phyloP scores from a whole-genome alignment of 768 basidiomycete genomes.

The Mrakia frigida region DNA sequence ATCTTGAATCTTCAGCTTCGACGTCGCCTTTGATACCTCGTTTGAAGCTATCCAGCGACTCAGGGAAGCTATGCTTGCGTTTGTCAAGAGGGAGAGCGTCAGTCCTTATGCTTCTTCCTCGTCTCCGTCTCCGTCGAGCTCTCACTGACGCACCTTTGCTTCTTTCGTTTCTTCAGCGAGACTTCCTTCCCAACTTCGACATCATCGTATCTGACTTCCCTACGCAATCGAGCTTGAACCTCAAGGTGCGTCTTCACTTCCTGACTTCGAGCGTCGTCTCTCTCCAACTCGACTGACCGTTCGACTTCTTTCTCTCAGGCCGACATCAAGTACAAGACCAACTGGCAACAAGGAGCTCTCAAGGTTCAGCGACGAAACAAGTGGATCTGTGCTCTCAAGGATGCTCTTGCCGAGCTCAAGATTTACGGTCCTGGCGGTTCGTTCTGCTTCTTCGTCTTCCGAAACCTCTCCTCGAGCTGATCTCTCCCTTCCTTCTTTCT shows the following conservation, averaged over 20 bases:
- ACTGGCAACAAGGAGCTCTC: constrained; percentile 66
- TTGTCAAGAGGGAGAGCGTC: constrained; percentile 56
- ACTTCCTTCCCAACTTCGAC: constrained; percentile 72
- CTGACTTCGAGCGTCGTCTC: too few species aligned
- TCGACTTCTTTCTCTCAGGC: constrained; percentile 42
- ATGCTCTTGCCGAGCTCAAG: constrained; percentile 57
- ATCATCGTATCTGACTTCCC: constrained; percentile 50
- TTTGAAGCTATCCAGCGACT: constrained; percentile 77
- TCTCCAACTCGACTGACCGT: too few species aligned
- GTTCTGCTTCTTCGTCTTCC: too few species aligned
- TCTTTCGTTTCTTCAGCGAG: constrained; percentile 50
- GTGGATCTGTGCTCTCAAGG: constrained; percentile 83
- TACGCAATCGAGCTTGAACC: constrained; percentile 68
- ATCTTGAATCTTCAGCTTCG: constrained; percentile 48
- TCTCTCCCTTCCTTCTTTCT: too few species aligned
- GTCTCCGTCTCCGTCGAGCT: background rate
- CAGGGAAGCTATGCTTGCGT: constrained; percentile 71
- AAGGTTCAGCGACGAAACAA: constrained; percentile 70
- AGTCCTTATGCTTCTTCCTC: background rate
- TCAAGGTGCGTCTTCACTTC: constrained; percentile 44
- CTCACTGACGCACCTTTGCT: background rate
- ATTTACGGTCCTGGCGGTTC: constrained; percentile 54
- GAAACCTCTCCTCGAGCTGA: too few species aligned
- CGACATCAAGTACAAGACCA: constrained; percentile 84
- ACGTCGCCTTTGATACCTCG: constrained; percentile 68